A percentile compares a stretch with the other conserved stretches of the same genome.
Conservation (phyloP, 2,329 filamentous ascomycete genomes). For the Xylariaceae sp. region DNA sequence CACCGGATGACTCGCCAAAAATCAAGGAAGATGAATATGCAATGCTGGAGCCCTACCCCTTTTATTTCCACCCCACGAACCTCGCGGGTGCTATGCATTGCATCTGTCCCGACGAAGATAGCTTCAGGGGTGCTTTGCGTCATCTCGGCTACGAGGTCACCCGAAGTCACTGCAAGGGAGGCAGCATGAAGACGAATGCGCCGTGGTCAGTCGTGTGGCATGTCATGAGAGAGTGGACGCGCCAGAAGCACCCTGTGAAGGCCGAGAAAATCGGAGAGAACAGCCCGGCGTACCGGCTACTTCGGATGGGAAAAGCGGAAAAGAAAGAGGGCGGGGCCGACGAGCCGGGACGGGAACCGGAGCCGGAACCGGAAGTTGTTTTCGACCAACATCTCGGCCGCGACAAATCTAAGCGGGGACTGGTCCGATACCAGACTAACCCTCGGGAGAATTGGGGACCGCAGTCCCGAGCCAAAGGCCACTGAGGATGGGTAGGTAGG, state of each 20-base stretch:
- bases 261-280: conserved; percentile 61
- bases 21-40: conserved; percentile 50
- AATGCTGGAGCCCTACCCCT: conserved; percentile 67
- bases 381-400: conserved; percentile 79
- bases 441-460: conserved; percentile 93
- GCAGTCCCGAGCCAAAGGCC: conserved; percentile 54
- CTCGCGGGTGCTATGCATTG: conserved; percentile 75
- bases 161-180: conserved; percentile 81
- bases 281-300: conserved; percentile 67
- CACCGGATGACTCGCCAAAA: conserved; percentile 23
- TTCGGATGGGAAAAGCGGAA: conserved; percentile 42
- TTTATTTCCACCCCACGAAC: conserved; percentile 75
- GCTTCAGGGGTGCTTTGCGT: conserved; percentile 73
- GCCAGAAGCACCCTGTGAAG: conserved; percentile 73
- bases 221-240: conserved; percentile 85
- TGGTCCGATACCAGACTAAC: conserved; percentile 85
- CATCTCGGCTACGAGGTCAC: conserved; percentile 77
- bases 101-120: conserved; percentile 69
- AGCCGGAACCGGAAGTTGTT: conserved; percentile 33
- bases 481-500: conserved; percentile 40
- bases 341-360: conserved; percentile 22
- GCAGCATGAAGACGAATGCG: conserved; percentile 89
- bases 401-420: conserved; percentile 59
- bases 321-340: conserved; percentile 27
- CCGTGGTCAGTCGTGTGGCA: conserved; percentile 89